Percentiles rank a stretch among this genome's conserved stretches.
Conservation (phyloP, 2,329 filamentous ascomycete genomes). For the Aschersonia sp. region DNA sequence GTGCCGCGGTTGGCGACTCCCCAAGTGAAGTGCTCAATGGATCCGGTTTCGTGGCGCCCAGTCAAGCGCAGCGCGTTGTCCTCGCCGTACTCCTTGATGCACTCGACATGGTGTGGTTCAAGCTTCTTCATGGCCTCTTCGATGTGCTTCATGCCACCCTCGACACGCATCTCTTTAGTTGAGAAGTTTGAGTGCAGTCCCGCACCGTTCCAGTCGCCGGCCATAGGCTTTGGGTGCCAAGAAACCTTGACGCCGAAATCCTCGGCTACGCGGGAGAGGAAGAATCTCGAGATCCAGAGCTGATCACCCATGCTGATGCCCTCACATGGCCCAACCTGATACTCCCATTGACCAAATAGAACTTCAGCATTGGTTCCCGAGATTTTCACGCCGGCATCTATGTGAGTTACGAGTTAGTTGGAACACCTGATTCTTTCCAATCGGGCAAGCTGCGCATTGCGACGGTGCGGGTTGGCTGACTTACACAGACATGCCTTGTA, state of each 20-base stretch:
- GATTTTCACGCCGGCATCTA: constrained; percentile 71
- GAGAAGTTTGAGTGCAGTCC: constrained; percentile 93
- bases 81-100: constrained; percentile 89
- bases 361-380: constrained; percentile 98
- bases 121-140: constrained; percentile 77
- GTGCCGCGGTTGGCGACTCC: constrained; percentile 93
- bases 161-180: constrained; percentile 71
- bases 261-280: constrained; percentile 80
- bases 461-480: constrained; percentile 3
- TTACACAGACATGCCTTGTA: constrained; percentile 52
- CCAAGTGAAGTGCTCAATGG: constrained; percentile 85
- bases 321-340: constrained; percentile 81
- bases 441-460: not conserved
- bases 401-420: not conserved
- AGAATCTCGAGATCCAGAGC: constrained; percentile 77
- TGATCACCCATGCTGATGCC: constrained; percentile 92
- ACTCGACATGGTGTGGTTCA: constrained; percentile 62
- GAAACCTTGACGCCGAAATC: constrained; percentile 95
- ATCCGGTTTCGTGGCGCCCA: constrained; percentile 84
- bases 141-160: constrained; percentile 92
- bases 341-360: constrained; percentile 83
- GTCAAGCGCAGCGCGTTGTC: constrained; percentile 92
- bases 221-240: constrained; percentile 88
- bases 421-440: not conserved
- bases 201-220: constrained; percentile 87